Evolutionary conservation across 108 stramenopile species (phyloP), one percentile per base, ranked within the genome.

Genomic region (Poteriospumella lacustris): DNA sequence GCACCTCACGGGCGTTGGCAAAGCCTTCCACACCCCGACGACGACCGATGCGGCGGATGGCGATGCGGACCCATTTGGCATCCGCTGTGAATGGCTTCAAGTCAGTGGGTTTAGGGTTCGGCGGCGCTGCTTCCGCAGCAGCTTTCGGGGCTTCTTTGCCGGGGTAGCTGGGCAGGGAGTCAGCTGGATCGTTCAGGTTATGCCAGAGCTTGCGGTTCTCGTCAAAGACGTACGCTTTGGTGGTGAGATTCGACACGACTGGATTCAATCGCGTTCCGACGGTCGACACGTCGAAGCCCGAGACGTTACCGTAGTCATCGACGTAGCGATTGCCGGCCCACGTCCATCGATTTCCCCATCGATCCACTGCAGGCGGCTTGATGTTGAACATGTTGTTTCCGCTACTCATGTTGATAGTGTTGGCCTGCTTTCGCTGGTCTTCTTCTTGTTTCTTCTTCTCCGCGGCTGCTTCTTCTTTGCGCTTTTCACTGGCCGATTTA

Each of bases 1-100:
- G 72, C 0, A 84, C 83, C 0, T 81, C 82, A 36, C 83, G 79
- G n/a, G 83, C 83, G 41, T 84, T 84, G 0, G 79, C 83, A 75
- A 84, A 84, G 0, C 82, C 83, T 2, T 42, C 28, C 43, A 33
- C 33, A 0, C 83, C 79, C 12, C 82, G n/a, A 26, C 39, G 43
- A 38, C 82, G 58, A 2, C 82, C 82, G 9, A 84, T 67, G 5
- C 83, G 79, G 2, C 73, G 36, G 28, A 78, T 47, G 1, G 82
- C 82, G 1, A 83, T 52, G 9, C 15, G 9, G 9, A 9, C 9
- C 47, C 47, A 52, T 52, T 52, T 52, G 19, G 15, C 19, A 52
- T 52, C 47, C 19, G 47, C 47, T 52, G 47, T 15, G 9, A 52
- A 15, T 19, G 19, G 15, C 47, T n/a, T n/a, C n/a, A n/a, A n/a